Base-by-base conservation (phyloP, 768 basidiomycete genomes). In the Lactarius trivialis region DNA sequence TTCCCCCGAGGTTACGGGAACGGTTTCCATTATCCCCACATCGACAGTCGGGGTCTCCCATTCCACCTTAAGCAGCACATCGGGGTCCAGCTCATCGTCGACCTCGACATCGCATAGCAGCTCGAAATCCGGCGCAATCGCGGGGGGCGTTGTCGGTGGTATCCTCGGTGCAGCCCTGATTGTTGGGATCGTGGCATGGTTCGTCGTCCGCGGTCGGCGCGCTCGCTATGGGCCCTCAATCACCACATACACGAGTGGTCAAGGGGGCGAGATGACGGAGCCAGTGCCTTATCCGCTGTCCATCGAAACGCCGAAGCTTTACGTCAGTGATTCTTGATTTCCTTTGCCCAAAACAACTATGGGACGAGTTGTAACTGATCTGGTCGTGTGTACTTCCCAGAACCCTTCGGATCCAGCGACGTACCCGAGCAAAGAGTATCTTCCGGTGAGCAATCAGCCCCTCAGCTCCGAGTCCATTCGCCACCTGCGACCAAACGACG, bases 61-160 rank as follows among this genome's bases (percentile, higher is more conserved):
- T 4, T 32, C 56, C 28, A 49, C 37, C 9, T 7, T n/a, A 12
- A 37, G 50, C n/a, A 14, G 14, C 24, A 21, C 33, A 19, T 19
- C 32, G 19, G 24, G 33, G 32, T 1, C 34, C 7, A 15, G 14
- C n/a, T 14, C 60, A 12, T 52, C 55, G 1, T 4, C 36, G n/a
- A 21, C 15, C 21, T 45, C 33, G 50, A 30, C 55, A 26, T 37
- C 32, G 0, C 21, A 36, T 8, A n/a, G 51, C 28, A 39, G 8
- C 33, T 62, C 60, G 9, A 73, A 82, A 65, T 76, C 81, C 2
- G 84, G 83, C 2, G 82, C 82, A 21, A 85, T 87, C 34, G 83
- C 81, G 0, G 86, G 86, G 48, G 85, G 86, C 19, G 81, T 82
- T 7, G 75, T 85, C 11, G 83, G 83, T 5, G 83, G 80, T 17